Evolutionary conservation across 192 early-diverging fungal genomes (phyloP).

Genomic region (Neocallimastix lanati): DNA sequence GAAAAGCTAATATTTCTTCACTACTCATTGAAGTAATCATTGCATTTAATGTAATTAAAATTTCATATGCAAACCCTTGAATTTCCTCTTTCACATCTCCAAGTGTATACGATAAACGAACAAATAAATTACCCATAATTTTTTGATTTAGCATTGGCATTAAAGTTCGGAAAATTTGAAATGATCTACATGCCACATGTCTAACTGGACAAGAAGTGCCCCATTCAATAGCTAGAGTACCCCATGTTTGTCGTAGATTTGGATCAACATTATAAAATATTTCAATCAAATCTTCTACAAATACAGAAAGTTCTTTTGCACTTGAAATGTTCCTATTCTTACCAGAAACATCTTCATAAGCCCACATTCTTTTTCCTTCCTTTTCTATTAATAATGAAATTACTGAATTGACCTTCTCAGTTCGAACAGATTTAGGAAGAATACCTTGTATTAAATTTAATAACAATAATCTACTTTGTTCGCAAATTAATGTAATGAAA

Average conservation of each 20-base stretch:
- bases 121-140: slow-evolving; percentile 60
- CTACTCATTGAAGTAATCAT: slow-evolving; percentile 36
- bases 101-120: slow-evolving; percentile 54
- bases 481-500: slow-evolving; percentile 52
- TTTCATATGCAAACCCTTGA: slow-evolving; percentile 65
- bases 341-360: slow-evolving; percentile 56
- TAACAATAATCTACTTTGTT: slow-evolving; percentile 51
- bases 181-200: slow-evolving; percentile 70
- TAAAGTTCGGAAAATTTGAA: slow-evolving; percentile 61
- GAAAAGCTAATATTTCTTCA: slow-evolving; percentile 38
- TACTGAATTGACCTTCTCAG: slow-evolving; percentile 19
- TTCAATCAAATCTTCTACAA: slow-evolving; percentile 22
- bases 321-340: slow-evolving; percentile 17
- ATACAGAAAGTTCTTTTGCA: slow-evolving; percentile 10
- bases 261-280: slow-evolving; percentile 20
- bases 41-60: slow-evolving; percentile 43
- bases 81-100: slow-evolving; percentile 55
- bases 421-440: slow-evolving; percentile 16
- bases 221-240: slow-evolving; percentile 60
- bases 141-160: slow-evolving; percentile 48
- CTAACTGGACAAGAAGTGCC: slow-evolving; percentile 64
- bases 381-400: slow-evolving; percentile 29
- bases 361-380: slow-evolving; percentile 61
- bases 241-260: slow-evolving; percentile 50
- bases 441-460: slow-evolving; percentile 60